A percentile compares a stretch with the other conserved stretches of the same genome.
Evolutionary conservation across 495 filamentous ascomycete species (phyloP).

Genomic region (Hypoxylon perforatum): DNA sequence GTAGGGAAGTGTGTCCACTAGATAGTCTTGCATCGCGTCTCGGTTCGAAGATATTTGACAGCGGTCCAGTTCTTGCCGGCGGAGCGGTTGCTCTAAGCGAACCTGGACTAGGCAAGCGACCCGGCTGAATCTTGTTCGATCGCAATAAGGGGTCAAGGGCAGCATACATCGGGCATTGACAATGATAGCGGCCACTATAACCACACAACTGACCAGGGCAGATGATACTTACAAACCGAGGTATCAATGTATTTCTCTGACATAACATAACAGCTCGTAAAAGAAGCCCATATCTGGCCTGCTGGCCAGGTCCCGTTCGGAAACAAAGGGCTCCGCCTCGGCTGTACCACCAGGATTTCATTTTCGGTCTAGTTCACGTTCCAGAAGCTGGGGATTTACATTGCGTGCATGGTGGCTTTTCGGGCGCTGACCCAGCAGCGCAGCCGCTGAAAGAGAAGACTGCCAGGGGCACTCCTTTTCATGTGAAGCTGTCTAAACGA

Average conservation of each 20-base stretch:
- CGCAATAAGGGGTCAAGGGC: background rate
- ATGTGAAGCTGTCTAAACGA: constrained; percentile 1
- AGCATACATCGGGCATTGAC: too few relatives aligned
- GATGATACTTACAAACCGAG: too few relatives aligned
- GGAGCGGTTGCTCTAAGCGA: constrained; percentile 13
- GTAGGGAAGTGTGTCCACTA: constrained; percentile 25
- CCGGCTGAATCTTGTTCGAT: background rate
- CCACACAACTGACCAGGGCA: too few relatives aligned
- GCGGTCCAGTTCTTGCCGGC: constrained; percentile 15
- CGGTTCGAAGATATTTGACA: constrained; percentile 29
- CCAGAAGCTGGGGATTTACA: constrained; percentile 53
- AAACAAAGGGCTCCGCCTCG: constrained; percentile 33
- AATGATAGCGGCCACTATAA: too few relatives aligned
- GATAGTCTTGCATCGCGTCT: constrained; percentile 28
- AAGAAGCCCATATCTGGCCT: too few relatives aligned
- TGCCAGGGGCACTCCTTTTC: background rate
- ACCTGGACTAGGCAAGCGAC: background rate
- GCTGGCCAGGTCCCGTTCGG: constrained; percentile 14
- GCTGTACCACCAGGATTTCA: constrained; percentile 17
- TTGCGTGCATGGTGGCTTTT: constrained; percentile 48
- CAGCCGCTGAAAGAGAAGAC: background rate
- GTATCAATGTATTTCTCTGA: too few relatives aligned
- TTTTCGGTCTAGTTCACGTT: constrained; percentile 44
- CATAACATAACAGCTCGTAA: too few relatives aligned
- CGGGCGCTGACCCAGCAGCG: constrained; percentile 1